Percentiles rank a stretch among this genome's conserved stretches.
Evolutionary conservation across 495 filamentous ascomycete genomes (phyloP).

Genomic region (Chaetomium fimeti): DNA sequence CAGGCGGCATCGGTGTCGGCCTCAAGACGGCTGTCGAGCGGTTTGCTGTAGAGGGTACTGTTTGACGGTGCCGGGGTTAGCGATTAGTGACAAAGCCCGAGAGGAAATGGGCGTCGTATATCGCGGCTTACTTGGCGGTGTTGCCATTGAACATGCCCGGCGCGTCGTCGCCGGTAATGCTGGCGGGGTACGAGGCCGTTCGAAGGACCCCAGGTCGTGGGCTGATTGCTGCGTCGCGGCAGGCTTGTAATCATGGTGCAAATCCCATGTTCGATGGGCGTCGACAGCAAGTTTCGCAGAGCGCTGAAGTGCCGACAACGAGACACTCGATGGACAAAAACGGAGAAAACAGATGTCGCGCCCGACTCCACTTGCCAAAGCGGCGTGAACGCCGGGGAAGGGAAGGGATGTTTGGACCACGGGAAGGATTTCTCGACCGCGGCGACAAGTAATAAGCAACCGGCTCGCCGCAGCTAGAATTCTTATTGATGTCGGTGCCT

Average conservation of each 20-base stretch:
- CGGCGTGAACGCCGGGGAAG: background rate
- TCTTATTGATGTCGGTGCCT: background rate
- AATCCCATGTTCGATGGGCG: constrained; percentile 20
- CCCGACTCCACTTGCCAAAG: constrained; percentile 15
- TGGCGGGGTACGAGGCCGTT: background rate
- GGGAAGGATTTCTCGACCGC: background rate
- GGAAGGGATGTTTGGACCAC: background rate
- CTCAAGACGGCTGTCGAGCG: constrained; percentile 20
- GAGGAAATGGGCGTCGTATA: background rate
- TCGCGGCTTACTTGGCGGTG: constrained; percentile 24
- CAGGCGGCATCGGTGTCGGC: constrained; percentile 28
- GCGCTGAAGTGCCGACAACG: background rate
- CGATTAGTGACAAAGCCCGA: background rate
- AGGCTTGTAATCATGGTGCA: constrained; percentile 21
- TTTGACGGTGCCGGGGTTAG: constrained; percentile 17
- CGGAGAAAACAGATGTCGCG: constrained; percentile 13
- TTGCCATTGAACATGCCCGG: constrained; percentile 15
- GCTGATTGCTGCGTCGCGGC: constrained; percentile 20
- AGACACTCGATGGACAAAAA: background rate
- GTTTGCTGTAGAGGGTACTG: constrained; percentile 18
- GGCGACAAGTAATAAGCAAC: background rate
- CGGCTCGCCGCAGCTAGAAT: background rate
- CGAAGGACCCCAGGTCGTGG: constrained; percentile 1
- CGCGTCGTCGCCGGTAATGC: background rate
- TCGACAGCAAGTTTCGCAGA: constrained; percentile 2